phyloP scores from a whole-genome alignment of 768 basidiomycete species.

The Piloderma croceum region DNA sequence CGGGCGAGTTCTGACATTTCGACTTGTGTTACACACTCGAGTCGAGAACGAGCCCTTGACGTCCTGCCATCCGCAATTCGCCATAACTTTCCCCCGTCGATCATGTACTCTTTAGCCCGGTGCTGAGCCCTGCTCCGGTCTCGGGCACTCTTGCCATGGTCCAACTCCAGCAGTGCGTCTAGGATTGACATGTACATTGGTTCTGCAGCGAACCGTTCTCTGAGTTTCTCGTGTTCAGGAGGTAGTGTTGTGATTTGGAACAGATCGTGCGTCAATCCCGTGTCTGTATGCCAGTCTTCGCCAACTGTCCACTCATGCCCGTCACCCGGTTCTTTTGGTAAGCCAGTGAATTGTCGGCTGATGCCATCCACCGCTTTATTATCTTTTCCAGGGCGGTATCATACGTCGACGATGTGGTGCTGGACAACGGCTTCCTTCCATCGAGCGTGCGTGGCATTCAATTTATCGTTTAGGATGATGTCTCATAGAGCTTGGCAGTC shows the following conservation, averaged over 20 bases:
- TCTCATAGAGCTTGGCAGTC: slow-evolving; percentile 21
- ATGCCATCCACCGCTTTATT: slow-evolving; percentile 21
- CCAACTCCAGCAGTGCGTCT: slow-evolving; percentile 10
- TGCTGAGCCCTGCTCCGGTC: slow-evolving; percentile 13
- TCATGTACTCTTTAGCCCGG: slow-evolving; percentile 14
- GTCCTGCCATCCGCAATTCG: slow-evolving; percentile 9
- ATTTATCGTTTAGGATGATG: slow-evolving; percentile 18
- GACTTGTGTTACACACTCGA: slow-evolving; percentile 8
- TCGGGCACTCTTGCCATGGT: slow-evolving; percentile 6
- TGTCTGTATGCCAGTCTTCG: slow-evolving; percentile 21
- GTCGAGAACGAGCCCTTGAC: slow-evolving; percentile 3
- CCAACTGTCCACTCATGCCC: slow-evolving; percentile 19
- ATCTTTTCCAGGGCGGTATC: slow-evolving; percentile 15
- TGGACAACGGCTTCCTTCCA: slow-evolving; percentile 25
- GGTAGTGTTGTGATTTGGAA: slow-evolving; percentile 3
- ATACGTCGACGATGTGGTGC: slow-evolving; percentile 16
- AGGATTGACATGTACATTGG: slow-evolving; percentile 15
- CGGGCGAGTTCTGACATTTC: background rate
- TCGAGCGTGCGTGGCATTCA: slow-evolving; percentile 17
- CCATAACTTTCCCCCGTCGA: slow-evolving; percentile 20
- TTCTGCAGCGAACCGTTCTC: slow-evolving; percentile 8
- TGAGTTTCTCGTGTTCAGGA: background rate
- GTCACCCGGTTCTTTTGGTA: slow-evolving; percentile 5
- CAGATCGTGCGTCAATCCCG: slow-evolving; percentile 4
- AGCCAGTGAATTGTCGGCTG: slow-evolving; percentile 11